These are phyloP conservation scores for Parietaria judaica DNA, from an alignment of 306 rosid species.

Conservation along the genomic window DNA sequence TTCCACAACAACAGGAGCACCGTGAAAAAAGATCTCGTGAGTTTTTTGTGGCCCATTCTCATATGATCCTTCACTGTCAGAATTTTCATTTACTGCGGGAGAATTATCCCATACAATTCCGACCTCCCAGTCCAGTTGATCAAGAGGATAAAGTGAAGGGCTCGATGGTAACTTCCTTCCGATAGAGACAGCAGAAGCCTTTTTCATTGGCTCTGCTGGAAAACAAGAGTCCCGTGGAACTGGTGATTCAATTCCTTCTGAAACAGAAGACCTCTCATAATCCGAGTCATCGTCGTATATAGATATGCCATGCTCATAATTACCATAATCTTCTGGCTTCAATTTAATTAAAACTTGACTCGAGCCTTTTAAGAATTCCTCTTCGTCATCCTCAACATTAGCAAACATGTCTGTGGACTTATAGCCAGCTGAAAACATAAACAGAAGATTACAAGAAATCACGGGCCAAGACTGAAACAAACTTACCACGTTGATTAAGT, in stretches of 20 bases:
- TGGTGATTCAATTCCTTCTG: slow-evolving; percentile 28
- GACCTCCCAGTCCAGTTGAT: slow-evolving; percentile 91
- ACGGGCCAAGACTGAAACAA: background rate
- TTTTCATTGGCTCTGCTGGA: slow-evolving; percentile 68
- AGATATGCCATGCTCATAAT: slow-evolving; percentile 28
- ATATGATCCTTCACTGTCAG: slow-evolving; percentile 39
- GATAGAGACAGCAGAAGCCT: slow-evolving; percentile 26
- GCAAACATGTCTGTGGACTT: slow-evolving; percentile 44
- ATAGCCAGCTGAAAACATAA: slow-evolving; percentile 49
- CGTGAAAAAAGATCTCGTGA: slow-evolving; percentile 19
- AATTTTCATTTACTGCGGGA: slow-evolving; percentile 40
- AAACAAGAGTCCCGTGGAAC: slow-evolving; percentile 38
- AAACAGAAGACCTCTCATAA: slow-evolving; percentile 42
- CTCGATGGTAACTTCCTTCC: slow-evolving; percentile 29
- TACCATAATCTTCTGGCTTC: slow-evolving; percentile 31
- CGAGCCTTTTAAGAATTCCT: slow-evolving; percentile 56
- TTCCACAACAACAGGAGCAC: slow-evolving; percentile 49
- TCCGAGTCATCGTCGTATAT: slow-evolving; percentile 41
- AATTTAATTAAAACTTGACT: slow-evolving; percentile 33
- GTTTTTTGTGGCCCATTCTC: slow-evolving; percentile 34
- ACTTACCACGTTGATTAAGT: background rate
- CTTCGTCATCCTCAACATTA: slow-evolving; percentile 93
- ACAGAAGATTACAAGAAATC: slow-evolving; percentile 13
- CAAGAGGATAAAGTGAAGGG: slow-evolving; percentile 61
- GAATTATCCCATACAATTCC: slow-evolving; percentile 82